Conservation (phyloP, 1,284 basidiomycete species). For the Gymnopus androsaceus region DNA sequence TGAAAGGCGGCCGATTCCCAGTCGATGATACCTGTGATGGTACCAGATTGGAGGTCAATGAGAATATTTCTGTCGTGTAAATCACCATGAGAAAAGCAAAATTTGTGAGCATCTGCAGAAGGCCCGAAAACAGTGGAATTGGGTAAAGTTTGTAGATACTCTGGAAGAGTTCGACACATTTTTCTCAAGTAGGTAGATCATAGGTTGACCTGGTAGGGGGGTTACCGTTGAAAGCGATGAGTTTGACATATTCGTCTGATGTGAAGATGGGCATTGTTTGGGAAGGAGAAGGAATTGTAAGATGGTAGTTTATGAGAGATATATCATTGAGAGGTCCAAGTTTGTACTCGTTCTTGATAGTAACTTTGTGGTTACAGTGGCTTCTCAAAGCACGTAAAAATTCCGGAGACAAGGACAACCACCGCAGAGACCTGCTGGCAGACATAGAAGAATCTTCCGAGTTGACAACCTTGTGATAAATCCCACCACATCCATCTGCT, state of each 20-base stretch:
- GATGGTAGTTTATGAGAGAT: neutral
- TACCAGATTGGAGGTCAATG: neutral
- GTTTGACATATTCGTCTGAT: too few relatives aligned
- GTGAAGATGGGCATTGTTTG: too few relatives aligned
- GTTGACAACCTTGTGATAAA: neutral
- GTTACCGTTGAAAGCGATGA: neutral
- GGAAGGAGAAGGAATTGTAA: neutral
- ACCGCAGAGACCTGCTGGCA: neutral
- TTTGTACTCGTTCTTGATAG: neutral
- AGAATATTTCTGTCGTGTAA: neutral
- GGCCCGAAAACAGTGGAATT: neutral
- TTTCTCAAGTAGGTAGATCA: neutral
- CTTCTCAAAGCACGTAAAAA: neutral
- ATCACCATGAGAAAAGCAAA: neutral
- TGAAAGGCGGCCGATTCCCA: neutral
- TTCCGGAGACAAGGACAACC: neutral
- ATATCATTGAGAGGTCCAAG: neutral
- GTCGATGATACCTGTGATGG: neutral
- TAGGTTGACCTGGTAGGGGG: neutral
- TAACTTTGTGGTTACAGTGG: neutral
- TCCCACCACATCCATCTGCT: neutral
- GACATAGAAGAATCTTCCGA: neutral
- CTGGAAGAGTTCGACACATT: neutral
- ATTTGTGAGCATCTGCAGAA: neutral
- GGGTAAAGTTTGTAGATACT: neutral